Evolutionary conservation across 805 yeast genomes (phyloP), one percentile per base, ranked within the genome.

Genomic region (Suhomyces canberraensis): DNA sequence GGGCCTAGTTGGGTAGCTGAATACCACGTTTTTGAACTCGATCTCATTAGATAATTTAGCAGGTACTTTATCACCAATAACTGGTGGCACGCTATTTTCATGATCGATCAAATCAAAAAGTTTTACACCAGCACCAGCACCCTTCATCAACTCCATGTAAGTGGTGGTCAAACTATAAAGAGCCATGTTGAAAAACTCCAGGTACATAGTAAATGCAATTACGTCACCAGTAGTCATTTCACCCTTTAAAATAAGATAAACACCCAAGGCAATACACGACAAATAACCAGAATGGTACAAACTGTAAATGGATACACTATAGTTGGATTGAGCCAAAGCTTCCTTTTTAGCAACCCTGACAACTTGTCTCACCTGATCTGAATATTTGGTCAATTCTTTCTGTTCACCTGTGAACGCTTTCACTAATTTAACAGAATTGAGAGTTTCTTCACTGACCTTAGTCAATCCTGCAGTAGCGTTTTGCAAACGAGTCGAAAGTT

Each of bases 211-310:
- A 44, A 68, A 69, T 1, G 73, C 70, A 20, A 67, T 70, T 6
- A 69, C 71, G 37, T 68, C 74, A 25, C 74, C 74, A 0, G 73
- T 65, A n/a, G 71, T 61, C 72, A 68, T 66, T 36, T 61, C 58
- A 2, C 71, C 73, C 25, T 58, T 55, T 32, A 66, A 48, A 32
- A 69, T 68, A 40, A 67, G 57, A 39, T 67, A 65, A 14, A 66
- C 64, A 4, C 74, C 74, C 31, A 66, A 50, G 2, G 71, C 68
- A 31, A 66, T 56, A 45, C 73, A 66, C 25, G 70, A 57, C 25
- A 67, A 54, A 43, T 68, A 68, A 1, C 73, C 73, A 3, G 68
- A 51, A 40, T 66, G 72, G 46, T 67, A 69, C 29, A 66, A 56
- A 22, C 64, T 45, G 48, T 68, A 68, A 35, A 66, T 67, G 13